Evolutionary conservation across 495 filamentous ascomycete species (phyloP).

Genomic region (Trichocladium uniseriatum): DNA sequence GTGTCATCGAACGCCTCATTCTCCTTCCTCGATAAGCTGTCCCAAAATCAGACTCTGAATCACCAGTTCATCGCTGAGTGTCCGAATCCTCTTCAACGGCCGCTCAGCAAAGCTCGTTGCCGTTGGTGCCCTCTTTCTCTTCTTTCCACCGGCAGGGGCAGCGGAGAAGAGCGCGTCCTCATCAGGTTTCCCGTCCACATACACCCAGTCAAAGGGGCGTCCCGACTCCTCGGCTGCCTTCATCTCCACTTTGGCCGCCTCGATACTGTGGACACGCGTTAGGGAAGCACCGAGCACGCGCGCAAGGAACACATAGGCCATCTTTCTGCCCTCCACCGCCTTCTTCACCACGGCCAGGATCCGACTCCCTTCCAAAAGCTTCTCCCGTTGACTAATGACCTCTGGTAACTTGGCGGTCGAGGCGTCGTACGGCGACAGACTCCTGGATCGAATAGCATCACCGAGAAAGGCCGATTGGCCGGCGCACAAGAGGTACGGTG

Average conservation of each 20-base stretch:
- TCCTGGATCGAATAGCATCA: conserved; percentile 68
- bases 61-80: conserved; percentile 75
- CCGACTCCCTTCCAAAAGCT: conserved; percentile 54
- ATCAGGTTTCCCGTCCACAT: conserved; percentile 50
- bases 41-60: conserved; percentile 91
- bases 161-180: conserved; percentile 22
- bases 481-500: conserved; percentile 73
- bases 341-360: conserved; percentile 71
- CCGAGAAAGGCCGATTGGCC: conserved; percentile 69
- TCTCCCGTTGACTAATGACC: conserved; percentile 48
- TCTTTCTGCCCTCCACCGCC: conserved; percentile 48
- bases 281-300: conserved; percentile 68
- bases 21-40: conserved; percentile 56
- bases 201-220: conserved; percentile 67
- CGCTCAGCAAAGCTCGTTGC: conserved; percentile 20
- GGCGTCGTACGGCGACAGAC: conserved; percentile 51
- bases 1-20: not conserved
- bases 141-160: conserved; percentile 21
- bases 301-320: conserved; percentile 59
- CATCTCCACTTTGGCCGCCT: conserved; percentile 50
- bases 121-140: conserved; percentile 36
- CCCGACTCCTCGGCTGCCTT: conserved; percentile 40
- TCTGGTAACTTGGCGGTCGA: conserved; percentile 45
- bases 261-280: conserved; percentile 52
- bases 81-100: conserved; percentile 43